Base-by-base conservation (phyloP, 305 asterid genomes). In the Vinca major region DNA sequence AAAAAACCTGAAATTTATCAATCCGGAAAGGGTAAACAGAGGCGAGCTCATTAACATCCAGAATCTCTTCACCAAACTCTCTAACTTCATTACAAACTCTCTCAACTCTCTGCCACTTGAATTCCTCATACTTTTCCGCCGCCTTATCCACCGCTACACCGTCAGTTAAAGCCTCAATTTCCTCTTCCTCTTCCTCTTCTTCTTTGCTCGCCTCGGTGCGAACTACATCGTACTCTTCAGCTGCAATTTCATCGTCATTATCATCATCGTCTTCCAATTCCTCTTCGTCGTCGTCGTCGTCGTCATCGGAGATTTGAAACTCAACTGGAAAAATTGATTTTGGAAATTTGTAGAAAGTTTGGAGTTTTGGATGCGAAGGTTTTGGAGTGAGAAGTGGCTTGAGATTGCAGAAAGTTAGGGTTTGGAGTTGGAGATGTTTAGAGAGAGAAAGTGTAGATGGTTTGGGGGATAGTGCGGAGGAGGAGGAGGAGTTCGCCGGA, bases 71-170 rank as follows among this genome's bases (percentile, higher is more conserved):
- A 19, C 99, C 99, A 52, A 85, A 91, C 86, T 91, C 99, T 52
- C 86, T 84, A 73, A 91, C 96, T 50, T 91, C 99, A 45, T 80
- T 88, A 61, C 86, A 72, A 70, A 94, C 80, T 78, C 97, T 91
- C 88, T 86, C 90, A 37, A 91, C 94, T 71, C 97, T 86, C 89
- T 89, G 96, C 92, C 93, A 91, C 83, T 81, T 94, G 68, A 86
- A 79, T 76, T 86, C 96, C 83, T 91, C 96, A 44, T 80, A 81
- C 69, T 79, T 84, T 70, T 85, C 63, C 67, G 81, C 63, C 67
- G 81, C 65, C 58, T 75, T 82, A 39, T 14, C 62, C 65, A 69
- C 76, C 41, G 43, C 39, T 71, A 48, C 65, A 48, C 36, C 36
- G 12, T 14, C 7, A 51, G 33, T 72, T 3, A 74, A 73, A 66